These are phyloP conservation scores for Aureobasidium sp. DNA, from an alignment of 2,329 filamentous ascomycete genomes.

Conservation along the genomic window DNA sequence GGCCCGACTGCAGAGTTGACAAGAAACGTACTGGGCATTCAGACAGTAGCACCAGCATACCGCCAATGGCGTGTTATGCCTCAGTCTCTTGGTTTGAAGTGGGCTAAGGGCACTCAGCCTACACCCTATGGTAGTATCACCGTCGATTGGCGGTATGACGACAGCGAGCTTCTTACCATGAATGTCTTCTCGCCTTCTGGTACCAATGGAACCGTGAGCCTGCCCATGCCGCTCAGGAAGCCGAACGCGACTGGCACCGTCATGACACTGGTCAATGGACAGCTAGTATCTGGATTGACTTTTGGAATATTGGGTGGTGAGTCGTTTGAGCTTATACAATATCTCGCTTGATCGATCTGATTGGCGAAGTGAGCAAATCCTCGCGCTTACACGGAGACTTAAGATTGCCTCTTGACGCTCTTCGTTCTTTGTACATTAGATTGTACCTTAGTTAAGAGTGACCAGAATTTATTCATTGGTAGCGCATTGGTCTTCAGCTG, in stretches of 20 bases:
- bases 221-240: neutral
- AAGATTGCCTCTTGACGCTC: no score
- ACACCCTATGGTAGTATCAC: neutral
- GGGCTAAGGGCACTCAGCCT: neutral
- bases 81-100: neutral
- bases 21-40: neutral
- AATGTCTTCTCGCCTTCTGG: neutral
- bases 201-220: neutral
- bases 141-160: neutral
- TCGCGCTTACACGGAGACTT: neutral
- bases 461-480: no score
- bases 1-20: neutral
- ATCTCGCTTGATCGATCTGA: neutral
- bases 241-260: neutral
- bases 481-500: no score
- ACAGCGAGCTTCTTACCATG: neutral
- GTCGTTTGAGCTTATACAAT: neutral
- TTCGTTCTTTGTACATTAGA: no score
- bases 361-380: neutral
- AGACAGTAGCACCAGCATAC: neutral
- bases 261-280: neutral
- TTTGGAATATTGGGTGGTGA: neutral
- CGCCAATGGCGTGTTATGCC: neutral
- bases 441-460: no score
- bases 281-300: neutral